Conservation (phyloP, 306 rosid genomes). For the Macrotyloma uniflorum region DNA sequence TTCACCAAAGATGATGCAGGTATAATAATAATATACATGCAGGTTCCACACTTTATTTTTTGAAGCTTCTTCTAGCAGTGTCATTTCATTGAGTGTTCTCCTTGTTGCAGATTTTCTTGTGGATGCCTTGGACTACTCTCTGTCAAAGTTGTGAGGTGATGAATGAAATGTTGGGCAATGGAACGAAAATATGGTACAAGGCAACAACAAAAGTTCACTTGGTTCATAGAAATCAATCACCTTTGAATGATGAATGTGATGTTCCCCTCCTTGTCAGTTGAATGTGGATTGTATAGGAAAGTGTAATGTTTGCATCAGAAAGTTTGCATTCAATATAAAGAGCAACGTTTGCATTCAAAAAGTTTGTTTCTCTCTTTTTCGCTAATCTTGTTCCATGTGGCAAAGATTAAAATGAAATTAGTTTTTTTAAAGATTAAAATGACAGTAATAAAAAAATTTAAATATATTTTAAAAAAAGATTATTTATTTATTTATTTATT, state of each 20-base stretch:
- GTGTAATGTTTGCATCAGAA: neutral
- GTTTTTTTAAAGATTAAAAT: too few relatives aligned
- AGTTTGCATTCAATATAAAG: too few relatives aligned
- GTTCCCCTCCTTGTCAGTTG: slow-evolving; percentile 29
- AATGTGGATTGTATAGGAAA: neutral
- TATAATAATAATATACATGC: slow-evolving; percentile 33
- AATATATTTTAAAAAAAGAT: too few relatives aligned
- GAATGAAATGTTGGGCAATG: neutral
- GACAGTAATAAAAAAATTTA: too few relatives aligned
- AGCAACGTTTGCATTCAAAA: too few relatives aligned
- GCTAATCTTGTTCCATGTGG: too few relatives aligned
- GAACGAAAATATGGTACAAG: neutral
- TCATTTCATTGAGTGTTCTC: neutral
- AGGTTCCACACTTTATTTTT: neutral
- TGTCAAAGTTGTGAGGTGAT: slow-evolving; percentile 64
- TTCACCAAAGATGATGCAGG: slow-evolving; percentile 91
- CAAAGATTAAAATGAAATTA: too few relatives aligned
- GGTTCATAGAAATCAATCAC: neutral
- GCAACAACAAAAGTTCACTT: neutral
- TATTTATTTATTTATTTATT: too few relatives aligned
- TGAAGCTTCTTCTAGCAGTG: slow-evolving; percentile 2
- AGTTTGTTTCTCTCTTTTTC: too few relatives aligned
- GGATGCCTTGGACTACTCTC: slow-evolving; percentile 81
- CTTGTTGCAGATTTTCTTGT: slow-evolving; percentile 82
- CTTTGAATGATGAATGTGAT: slow-evolving; percentile 32